Percentiles rank a stretch among this genome's conserved stretches.
Evolutionary conservation across 2,329 filamentous ascomycete genomes (phyloP).

Genomic region (Botryotinia narcissicola): DNA sequence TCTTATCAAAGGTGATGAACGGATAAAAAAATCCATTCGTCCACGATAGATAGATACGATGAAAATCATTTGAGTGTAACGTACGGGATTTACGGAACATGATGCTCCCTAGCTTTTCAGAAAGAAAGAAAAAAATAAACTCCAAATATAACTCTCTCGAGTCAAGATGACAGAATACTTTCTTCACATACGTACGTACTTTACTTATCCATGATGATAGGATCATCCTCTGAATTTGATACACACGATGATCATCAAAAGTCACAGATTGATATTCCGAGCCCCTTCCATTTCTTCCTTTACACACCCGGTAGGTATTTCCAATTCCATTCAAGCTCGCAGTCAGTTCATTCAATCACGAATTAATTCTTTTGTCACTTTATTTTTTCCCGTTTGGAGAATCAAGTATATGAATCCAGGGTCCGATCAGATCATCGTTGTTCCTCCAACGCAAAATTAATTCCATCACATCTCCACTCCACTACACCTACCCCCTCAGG

Average conservation of each 20-base stretch:
- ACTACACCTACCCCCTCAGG: background rate
- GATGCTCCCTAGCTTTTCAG: background rate
- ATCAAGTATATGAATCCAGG: background rate
- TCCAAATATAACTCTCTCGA: background rate
- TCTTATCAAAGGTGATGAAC: background rate
- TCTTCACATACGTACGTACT: background rate
- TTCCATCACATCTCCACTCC: background rate
- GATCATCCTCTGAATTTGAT: background rate
- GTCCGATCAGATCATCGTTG: background rate
- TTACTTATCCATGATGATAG: background rate
- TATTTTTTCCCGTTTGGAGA: background rate
- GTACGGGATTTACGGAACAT: background rate
- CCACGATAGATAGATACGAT: background rate
- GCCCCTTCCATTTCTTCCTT: background rate
- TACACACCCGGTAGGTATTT: background rate
- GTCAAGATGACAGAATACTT: background rate
- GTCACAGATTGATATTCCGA: background rate
- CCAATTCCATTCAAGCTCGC: background rate
- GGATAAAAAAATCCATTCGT: background rate
- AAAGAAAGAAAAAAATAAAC: background rate
- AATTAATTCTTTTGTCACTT: background rate
- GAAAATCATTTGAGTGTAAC: background rate
- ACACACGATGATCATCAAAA: background rate
- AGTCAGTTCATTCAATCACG: background rate
- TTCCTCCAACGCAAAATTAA: constrained; percentile 16